Conservation (phyloP, 2,329 filamentous ascomycete genomes). For the Stachybotrys elegans region DNA sequence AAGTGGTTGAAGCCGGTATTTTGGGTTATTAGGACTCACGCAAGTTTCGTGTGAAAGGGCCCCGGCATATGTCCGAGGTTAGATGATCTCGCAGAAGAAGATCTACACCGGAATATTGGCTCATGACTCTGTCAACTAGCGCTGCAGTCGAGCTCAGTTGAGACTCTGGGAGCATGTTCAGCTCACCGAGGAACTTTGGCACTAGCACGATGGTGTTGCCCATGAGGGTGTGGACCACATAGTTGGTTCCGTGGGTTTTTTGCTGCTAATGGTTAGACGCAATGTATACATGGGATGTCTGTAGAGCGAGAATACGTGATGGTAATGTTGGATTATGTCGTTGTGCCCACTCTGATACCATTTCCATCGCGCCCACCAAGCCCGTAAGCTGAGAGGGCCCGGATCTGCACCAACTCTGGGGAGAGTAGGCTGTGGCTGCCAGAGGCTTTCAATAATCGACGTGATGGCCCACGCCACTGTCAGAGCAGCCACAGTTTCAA, state of each 20-base stretch:
- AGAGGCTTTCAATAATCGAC: neutral
- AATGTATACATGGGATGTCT: no score
- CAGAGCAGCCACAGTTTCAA: neutral
- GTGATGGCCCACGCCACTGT: neutral
- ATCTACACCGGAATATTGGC: slow-evolving; percentile 1
- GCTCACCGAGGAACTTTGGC: neutral
- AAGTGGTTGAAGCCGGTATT: neutral
- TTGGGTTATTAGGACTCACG: neutral
- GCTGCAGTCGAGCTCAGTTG: slow-evolving; percentile 1
- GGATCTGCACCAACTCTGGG: neutral
- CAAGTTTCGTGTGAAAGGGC: neutral
- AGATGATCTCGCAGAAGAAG: slow-evolving; percentile 2
- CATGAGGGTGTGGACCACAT: slow-evolving; percentile 2
- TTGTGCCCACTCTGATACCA: neutral
- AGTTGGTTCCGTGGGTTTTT: neutral
- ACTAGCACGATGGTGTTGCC: slow-evolving; percentile 1
- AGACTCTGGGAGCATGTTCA: slow-evolving; percentile 2
- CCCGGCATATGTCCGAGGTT: slow-evolving; percentile 1
- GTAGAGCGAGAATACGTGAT: neutral
- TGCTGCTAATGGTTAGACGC: neutral
- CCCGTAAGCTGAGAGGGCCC: neutral
- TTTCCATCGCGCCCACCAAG: slow-evolving; percentile 2
- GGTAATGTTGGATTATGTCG: neutral
- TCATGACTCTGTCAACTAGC: slow-evolving; percentile 1
- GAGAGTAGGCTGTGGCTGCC: neutral